These are phyloP conservation scores for Cylindrotheca closterium DNA, from an alignment of 108 stramenopile genomes.

Conservation along the genomic window DNA sequence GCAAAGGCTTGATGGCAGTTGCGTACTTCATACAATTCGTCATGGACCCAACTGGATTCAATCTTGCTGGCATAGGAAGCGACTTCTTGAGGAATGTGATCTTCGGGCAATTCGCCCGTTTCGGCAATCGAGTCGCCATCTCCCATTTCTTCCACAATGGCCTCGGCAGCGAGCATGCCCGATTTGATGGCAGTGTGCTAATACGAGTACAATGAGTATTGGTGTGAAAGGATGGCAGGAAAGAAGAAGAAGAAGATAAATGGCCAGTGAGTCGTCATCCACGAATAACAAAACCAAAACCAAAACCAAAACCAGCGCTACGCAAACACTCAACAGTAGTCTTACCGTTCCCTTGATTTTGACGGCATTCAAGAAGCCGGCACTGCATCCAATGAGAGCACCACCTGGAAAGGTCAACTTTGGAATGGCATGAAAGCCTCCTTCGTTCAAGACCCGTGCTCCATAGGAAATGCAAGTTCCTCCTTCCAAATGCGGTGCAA, in stretches of 20 bases:
- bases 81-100: constrained; percentile 52
- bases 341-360: constrained; percentile 95
- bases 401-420: constrained; percentile 96
- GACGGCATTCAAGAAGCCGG: constrained; percentile 97
- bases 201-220: no score
- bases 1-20: constrained; percentile 97
- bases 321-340: no score
- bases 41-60: constrained; percentile 91
- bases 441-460: constrained; percentile 97
- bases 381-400: constrained; percentile 91
- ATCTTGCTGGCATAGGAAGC: constrained; percentile 57
- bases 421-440: constrained; percentile 95
- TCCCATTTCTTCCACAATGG: constrained; percentile 81
- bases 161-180: constrained; percentile 94
- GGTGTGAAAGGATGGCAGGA: no score
- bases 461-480: constrained; percentile 97
- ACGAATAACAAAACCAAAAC: background rate
- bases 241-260: background rate
- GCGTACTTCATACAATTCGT: constrained; percentile 93
- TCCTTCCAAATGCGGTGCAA: constrained; percentile 87
- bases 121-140: constrained; percentile 69
- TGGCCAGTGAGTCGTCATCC: background rate
- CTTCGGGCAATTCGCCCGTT: constrained; percentile 53
- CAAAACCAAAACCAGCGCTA: no score
- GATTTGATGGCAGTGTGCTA: constrained; percentile 98